These are phyloP conservation scores for Endocladia muricata DNA, from an alignment of 31 red algal genomes.

Conservation along the genomic window DNA sequence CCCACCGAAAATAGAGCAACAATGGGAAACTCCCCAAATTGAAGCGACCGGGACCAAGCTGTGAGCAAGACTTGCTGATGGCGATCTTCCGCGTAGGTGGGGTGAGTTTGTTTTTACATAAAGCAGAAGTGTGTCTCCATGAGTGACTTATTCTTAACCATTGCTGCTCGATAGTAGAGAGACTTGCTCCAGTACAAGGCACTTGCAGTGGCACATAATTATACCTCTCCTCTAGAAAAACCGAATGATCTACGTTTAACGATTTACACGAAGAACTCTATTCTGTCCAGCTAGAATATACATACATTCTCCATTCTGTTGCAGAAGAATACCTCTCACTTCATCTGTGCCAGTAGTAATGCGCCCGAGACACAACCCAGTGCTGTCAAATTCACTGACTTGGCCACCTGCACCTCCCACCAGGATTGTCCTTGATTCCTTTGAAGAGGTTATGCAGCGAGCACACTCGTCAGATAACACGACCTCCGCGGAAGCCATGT, in stretches of 20 bases:
- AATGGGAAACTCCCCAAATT: no score
- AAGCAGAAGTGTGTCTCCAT: no score
- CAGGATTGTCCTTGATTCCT: conserved; percentile 20
- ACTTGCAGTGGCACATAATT: no score
- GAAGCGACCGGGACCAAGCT: no score
- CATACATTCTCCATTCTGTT: not conserved
- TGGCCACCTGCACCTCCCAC: conserved; percentile 38
- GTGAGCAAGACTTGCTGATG: no score
- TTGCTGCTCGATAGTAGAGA: no score
- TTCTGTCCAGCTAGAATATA: conserved; percentile 21
- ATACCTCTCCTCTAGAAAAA: no score
- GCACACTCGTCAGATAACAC: conserved; percentile 15
- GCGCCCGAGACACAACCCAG: conserved; percentile 40
- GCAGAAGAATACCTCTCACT: conserved; percentile 16
- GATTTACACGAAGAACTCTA: conserved; percentile 22
- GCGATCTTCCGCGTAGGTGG: no score
- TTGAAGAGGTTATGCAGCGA: conserved; percentile 7
- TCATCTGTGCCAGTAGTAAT: conserved; percentile 11
- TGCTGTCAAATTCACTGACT: conserved; percentile 55
- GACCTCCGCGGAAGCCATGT: conserved; percentile 54
- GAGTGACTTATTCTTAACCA: no score
- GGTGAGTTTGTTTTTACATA: no score
- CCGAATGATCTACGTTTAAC: not conserved
- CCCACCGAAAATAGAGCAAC: no score
- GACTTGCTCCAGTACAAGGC: no score